Evolutionary conservation across 2,329 filamentous ascomycete species (phyloP).

Genomic region (Pezizomycotina sp.): DNA sequence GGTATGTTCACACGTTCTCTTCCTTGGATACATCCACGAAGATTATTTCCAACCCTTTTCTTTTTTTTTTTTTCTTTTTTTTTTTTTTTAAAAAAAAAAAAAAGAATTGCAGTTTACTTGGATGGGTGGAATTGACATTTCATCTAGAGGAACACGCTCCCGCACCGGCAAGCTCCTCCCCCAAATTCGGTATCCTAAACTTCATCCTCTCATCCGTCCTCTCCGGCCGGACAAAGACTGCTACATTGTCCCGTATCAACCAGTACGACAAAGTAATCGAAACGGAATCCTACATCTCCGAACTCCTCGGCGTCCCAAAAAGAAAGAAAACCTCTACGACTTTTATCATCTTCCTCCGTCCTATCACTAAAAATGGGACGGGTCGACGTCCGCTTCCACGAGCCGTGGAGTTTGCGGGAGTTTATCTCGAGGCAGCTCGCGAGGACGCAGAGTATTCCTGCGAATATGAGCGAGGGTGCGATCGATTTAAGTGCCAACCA

Average conservation of each 20-base stretch:
- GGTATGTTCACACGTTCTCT: no score
- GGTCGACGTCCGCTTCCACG: conserved; percentile 88
- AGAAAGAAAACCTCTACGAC: conserved; percentile 84
- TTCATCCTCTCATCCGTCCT: conserved; percentile 84
- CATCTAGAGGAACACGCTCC: conserved; percentile 83
- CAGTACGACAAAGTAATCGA: conserved; percentile 99
- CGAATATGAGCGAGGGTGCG: conserved; percentile 26
- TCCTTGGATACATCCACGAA: no score
- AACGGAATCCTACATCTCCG: conserved; percentile 88
- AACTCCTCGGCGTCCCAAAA: conserved; percentile 84
- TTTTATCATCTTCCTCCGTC: conserved; percentile 76
- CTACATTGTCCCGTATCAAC: no score
- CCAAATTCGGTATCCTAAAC: conserved; percentile 86
- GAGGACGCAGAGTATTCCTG: conserved; percentile 29
- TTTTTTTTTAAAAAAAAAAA: no score
- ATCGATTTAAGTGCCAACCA: conserved; percentile 33
- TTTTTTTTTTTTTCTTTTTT: no score
- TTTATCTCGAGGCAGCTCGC: conserved; percentile 62
- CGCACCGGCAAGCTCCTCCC: conserved; percentile 83
- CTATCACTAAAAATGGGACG: conserved; percentile 75
- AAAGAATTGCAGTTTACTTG: no score
- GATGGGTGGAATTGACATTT: no score
- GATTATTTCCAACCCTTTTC: no score
- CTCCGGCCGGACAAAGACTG: conserved; percentile 75
- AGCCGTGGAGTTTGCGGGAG: conserved; percentile 76